Base-by-base conservation (phyloP, 768 basidiomycete species). In the Hydnum rufescens region DNA sequence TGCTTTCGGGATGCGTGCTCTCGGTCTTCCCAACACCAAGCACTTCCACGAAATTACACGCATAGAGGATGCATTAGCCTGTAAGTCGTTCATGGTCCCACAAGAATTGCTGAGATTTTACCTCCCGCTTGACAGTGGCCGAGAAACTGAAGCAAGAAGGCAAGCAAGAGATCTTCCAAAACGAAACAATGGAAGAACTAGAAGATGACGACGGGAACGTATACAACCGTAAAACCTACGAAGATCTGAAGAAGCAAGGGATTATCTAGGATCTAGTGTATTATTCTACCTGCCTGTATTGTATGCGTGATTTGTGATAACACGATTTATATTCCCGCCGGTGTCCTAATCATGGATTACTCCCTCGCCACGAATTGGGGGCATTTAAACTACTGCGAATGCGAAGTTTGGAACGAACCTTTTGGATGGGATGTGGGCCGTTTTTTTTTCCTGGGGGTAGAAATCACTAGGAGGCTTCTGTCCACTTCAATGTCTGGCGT, bases 201-300 rank as follows among this genome's bases (percentile, higher is more conserved):
- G 95, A 99, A 63, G 95, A 99, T 63, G 87, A 87, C 44, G 95
- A 97, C 63, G 95, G 95, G 16, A 97, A 99, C 60, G 95, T 97
- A 49, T 96, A 97, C 66, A 90, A 90, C 66, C 79, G 81, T 61
- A 95, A 95, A 72, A 93, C 88, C n/a, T 96, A 90, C 62, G 88
- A 93, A 60, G 88, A 93, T 61, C 71, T 95, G 59, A 93, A 90
- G 72, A 88, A 90, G 68, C 92, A 96, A 64, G 92, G 90, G 53
- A 68, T 93, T 53, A 84, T 92, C 36, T 67, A 39, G 34, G 26
- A 26, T 23, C 22, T 5, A 22, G 4, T 34, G 23, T 53, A 19
- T n/a, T 19, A 51, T 19, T 52, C 8, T 50, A 50, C 30, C 32
- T 2, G 16, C 16, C 8, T 6, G 8, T 52, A 31, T 49, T 50